Percentiles rank a stretch among this genome's conserved stretches.
Evolutionary conservation across 2,329 filamentous ascomycete genomes (phyloP).

Genomic region (Trichoderma sp.): DNA sequence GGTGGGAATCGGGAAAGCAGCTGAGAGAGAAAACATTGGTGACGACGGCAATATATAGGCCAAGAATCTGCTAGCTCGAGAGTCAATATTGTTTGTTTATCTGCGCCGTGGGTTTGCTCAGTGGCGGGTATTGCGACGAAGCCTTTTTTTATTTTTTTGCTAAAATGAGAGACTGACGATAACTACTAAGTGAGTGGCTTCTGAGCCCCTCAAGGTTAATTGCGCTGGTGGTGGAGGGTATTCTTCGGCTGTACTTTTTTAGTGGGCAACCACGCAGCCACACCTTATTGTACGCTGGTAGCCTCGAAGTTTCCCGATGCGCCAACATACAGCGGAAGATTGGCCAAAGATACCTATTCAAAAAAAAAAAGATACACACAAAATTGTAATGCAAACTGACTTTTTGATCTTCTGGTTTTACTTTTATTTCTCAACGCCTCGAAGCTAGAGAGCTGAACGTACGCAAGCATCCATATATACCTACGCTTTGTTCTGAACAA

Average conservation of each 20-base stretch:
- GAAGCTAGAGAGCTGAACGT: not conserved
- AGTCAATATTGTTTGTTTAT: slow-evolving; percentile 2
- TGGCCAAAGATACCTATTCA: not conserved
- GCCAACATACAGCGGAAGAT: not conserved
- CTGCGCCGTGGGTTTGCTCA: slow-evolving; percentile 3
- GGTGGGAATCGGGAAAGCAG: slow-evolving; percentile 40
- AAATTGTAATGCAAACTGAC: not conserved
- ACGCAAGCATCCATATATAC: not conserved
- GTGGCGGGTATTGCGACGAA: slow-evolving; percentile 21
- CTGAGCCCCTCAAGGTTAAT: slow-evolving; percentile 28
- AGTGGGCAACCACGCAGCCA: not conserved
- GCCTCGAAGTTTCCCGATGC: not conserved
- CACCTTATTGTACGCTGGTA: not conserved
- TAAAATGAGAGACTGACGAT: slow-evolving; percentile 23
- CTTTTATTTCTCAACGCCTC: not conserved
- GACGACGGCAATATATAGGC: slow-evolving; percentile 29
- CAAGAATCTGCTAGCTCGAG: slow-evolving; percentile 11
- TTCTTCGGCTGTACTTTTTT: slow-evolving; percentile 28
- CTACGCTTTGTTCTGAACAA: not conserved
- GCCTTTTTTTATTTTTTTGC: slow-evolving; percentile 7
- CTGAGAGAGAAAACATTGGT: slow-evolving; percentile 42
- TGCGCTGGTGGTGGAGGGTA: slow-evolving; percentile 26
- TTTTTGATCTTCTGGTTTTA: not conserved
- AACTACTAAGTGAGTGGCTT: slow-evolving; percentile 26
- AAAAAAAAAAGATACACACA: not conserved